These are phyloP conservation scores for Myxozyma udenii DNA, from an alignment of 805 yeast genomes.

Conservation along the genomic window DNA sequence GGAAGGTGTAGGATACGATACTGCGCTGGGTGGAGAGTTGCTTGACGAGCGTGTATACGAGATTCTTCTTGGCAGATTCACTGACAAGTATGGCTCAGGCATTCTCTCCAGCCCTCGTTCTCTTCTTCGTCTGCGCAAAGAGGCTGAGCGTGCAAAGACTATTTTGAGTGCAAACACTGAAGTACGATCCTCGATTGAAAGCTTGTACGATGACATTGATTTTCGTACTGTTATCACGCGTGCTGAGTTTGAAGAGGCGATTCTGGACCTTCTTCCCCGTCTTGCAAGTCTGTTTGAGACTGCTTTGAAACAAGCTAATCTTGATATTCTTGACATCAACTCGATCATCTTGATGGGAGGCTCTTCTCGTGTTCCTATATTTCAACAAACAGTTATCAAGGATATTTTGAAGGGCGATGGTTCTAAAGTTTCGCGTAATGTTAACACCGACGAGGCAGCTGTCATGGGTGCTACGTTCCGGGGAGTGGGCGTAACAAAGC, in stretches of 20 bases:
- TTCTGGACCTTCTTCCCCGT: slow-evolving; percentile 45
- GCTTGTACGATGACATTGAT: slow-evolving; percentile 69
- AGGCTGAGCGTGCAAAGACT: slow-evolving; percentile 85
- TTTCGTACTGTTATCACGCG: slow-evolving; percentile 66
- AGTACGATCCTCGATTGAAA: slow-evolving; percentile 71
- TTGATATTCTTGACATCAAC: slow-evolving; percentile 42
- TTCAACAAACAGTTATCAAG: slow-evolving; percentile 51
- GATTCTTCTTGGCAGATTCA: slow-evolving; percentile 58
- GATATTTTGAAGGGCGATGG: slow-evolving; percentile 44
- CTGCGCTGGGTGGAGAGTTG: slow-evolving; percentile 68
- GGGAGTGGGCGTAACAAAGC: slow-evolving; percentile 70
- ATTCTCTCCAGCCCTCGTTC: slow-evolving; percentile 54
- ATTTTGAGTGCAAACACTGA: slow-evolving; percentile 86
- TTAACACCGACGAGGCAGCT: slow-evolving; percentile 93
- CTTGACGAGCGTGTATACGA: slow-evolving; percentile 66
- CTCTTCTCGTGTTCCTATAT: slow-evolving; percentile 82
- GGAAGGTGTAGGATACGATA: slow-evolving; percentile 68
- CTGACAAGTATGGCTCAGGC: slow-evolving; percentile 44
- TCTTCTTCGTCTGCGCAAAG: slow-evolving; percentile 65
- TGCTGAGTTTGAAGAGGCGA: slow-evolving; percentile 70
- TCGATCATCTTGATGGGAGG: slow-evolving; percentile 88
- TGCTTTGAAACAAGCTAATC: slow-evolving; percentile 44
- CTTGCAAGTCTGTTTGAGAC: slow-evolving; percentile 54
- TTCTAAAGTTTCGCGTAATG: slow-evolving; percentile 67
- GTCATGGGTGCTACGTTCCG: slow-evolving; percentile 85